These are phyloP conservation scores for Fusarium poae DNA, from an alignment of 2,329 filamentous ascomycete species.

Conservation along the genomic window DNA sequence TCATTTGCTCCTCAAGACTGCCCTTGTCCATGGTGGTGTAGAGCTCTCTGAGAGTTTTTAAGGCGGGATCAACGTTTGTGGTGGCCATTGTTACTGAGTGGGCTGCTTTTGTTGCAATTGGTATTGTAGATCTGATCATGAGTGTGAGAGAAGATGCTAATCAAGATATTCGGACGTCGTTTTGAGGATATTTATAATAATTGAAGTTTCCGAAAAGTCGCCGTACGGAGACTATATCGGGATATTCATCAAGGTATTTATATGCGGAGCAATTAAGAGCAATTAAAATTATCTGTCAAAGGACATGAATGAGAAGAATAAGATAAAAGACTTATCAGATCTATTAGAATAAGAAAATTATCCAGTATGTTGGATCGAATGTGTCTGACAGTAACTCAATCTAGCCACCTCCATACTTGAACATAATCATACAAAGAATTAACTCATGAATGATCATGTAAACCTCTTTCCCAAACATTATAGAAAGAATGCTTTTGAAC, in stretches of 20 bases:
- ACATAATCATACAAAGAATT: constrained; percentile 15
- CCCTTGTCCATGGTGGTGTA: constrained; percentile 34
- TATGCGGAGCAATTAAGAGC: no score
- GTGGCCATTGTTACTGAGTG: constrained; percentile 21
- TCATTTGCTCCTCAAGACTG: constrained; percentile 32
- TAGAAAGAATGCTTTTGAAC: constrained; percentile 11
- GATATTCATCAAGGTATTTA: constrained; percentile 7
- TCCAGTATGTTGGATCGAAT: background rate
- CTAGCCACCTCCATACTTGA: constrained; percentile 9
- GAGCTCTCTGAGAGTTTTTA: constrained; percentile 32
- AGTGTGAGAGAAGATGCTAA: background rate
- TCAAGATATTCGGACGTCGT: background rate
- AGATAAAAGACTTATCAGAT: background rate
- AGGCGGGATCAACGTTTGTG: constrained; percentile 5
- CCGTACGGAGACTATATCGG: constrained; percentile 35
- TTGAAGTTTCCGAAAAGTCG: constrained; percentile 41
- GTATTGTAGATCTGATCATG: constrained; percentile 1
- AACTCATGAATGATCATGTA: background rate
- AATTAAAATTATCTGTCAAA: no score
- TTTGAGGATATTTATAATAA: constrained; percentile 7
- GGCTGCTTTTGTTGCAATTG: background rate
- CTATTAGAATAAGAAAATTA: background rate
- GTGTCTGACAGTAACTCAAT: background rate
- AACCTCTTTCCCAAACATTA: background rate
- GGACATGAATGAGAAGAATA: background rate